Evolutionary conservation across 2,329 filamentous ascomycete genomes (phyloP), one percentile per base, ranked within the genome.

Genomic region (Aspergillus calidoustus): DNA sequence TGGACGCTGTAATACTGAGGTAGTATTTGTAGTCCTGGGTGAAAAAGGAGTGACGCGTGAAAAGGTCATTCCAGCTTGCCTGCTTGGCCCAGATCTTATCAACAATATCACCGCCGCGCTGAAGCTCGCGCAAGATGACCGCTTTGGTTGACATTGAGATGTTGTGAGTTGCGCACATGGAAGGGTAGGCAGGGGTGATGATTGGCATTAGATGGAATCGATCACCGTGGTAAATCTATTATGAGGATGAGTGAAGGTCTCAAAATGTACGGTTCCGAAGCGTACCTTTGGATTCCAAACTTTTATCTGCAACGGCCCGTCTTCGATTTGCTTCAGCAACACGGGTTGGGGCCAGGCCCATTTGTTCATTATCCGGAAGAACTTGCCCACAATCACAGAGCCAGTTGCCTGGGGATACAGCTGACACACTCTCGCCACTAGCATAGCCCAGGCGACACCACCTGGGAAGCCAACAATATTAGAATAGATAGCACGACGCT

Each of bases 331-430:
- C 77, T 97, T 97, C 61, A 99, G 83, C 68, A 96, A 83, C 4
- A 98, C 91, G n/a, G 95, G 95, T 67, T 91, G 87, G 6, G 95
- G 95, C 93, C 95, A 99, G 34, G 87, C 88, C 95, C 95, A 99
- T 66, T 90, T 88, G 66, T 88, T 87, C 81, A 98, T 92, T 67
- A 99, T 90, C 68, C 90, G 85, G 79, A 98, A 99, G 83, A 99
- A 98, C 76, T 97, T 97, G 73, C 89, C 87, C 46, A 99, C 89
- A 59, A 99, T 89, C 25, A 93, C 91, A 1, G 93, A 92, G 19
- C 91, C 91, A 8, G 92, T 91, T 7, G 95, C 95, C 74, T 92
- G 93, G 15, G 95, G 95, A 71, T 98, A 99, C 17, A 99, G 85
- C 77, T 99, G 95, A 77, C 95, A 98, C 47, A 98, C 91, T 66